Evolutionary conservation across 2,329 filamentous ascomycete species (phyloP).

Genomic region (Macrophomina tecta): DNA sequence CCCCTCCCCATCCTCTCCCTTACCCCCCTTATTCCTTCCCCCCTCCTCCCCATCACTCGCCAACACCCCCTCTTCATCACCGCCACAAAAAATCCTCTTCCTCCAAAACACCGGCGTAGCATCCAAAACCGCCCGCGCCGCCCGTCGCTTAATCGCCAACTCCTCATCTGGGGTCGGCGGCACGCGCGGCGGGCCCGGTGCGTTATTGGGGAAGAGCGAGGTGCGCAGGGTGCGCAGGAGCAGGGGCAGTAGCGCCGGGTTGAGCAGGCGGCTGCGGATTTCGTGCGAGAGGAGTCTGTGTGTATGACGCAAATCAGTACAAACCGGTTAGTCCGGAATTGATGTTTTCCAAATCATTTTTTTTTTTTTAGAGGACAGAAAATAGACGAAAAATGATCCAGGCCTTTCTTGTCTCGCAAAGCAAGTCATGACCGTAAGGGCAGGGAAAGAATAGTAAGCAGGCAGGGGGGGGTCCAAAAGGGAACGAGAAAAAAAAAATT

Average conservation of each 20-base stretch:
- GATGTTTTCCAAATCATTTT: no score
- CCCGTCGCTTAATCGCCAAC: slow-evolving; percentile 68
- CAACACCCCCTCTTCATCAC: not conserved
- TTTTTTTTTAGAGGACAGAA: no score
- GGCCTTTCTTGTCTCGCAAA: not conserved
- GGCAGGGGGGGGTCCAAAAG: not conserved
- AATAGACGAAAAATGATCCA: no score
- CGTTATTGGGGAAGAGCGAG: slow-evolving; percentile 85
- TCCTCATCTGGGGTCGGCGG: slow-evolving; percentile 65
- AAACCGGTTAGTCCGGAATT: no score
- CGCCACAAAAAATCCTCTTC: slow-evolving; percentile 37
- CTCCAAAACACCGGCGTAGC: slow-evolving; percentile 55
- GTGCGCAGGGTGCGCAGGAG: slow-evolving; percentile 72
- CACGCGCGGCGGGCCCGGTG: slow-evolving; percentile 68
- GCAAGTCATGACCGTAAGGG: not conserved
- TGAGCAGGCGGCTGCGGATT: slow-evolving; percentile 49
- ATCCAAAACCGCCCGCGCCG: slow-evolving; percentile 64
- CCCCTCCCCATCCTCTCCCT: slow-evolving; percentile 32
- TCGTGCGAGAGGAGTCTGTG: slow-evolving; percentile 54
- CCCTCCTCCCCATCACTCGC: not conserved
- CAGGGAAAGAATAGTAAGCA: not conserved
- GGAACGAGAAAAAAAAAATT: not conserved
- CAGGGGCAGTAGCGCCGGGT: slow-evolving; percentile 52
- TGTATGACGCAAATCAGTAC: no score
- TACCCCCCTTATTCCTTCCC: slow-evolving; percentile 31